Conservation (phyloP, 2,329 filamentous ascomycete species). For the Berkeleyomyces basicola region DNA sequence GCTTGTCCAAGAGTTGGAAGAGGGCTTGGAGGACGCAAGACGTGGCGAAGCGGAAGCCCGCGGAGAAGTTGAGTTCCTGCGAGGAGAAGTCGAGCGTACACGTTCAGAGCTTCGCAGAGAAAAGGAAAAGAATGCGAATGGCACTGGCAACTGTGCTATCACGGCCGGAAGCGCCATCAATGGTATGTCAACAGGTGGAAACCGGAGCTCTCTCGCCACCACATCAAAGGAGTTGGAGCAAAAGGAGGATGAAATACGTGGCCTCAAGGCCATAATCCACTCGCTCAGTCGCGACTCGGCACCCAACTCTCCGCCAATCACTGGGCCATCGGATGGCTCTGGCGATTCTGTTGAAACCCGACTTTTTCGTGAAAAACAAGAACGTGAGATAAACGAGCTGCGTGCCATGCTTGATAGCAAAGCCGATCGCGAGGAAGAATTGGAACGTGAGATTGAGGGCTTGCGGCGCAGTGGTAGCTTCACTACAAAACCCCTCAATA, state of each 20-base stretch:
- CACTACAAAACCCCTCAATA: conserved; percentile 11
- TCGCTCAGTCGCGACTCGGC: conserved; percentile 64
- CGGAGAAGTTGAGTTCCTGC: conserved; percentile 86
- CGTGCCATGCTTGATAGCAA: conserved; percentile 57
- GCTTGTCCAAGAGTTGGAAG: conserved; percentile 88
- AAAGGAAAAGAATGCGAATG: conserved; percentile 52
- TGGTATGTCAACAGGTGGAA: conserved; percentile 4
- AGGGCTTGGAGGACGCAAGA: conserved; percentile 86
- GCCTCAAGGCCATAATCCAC: conserved; percentile 94
- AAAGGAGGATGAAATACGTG: conserved; percentile 92
- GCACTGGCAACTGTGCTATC: conserved; percentile 29
- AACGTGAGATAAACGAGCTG: conserved; percentile 66
- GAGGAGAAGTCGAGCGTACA: conserved; percentile 86
- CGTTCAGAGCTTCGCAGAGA: conserved; percentile 76
- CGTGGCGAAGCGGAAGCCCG: conserved; percentile 89
- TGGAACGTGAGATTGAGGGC: conserved; percentile 64
- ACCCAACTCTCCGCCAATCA: conserved; percentile 20
- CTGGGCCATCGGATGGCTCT: conserved; percentile 29
- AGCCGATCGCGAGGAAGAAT: conserved; percentile 55
- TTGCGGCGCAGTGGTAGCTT: conserved; percentile 33
- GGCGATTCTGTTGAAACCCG: conserved; percentile 39
- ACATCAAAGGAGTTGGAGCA: conserved; percentile 68
- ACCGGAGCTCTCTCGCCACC: not conserved
- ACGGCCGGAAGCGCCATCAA: not conserved
- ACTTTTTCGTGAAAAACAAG: conserved; percentile 49